Evolutionary conservation across 2,329 filamentous ascomycete species (phyloP).

Genomic region (Zymoseptoria tritici): DNA sequence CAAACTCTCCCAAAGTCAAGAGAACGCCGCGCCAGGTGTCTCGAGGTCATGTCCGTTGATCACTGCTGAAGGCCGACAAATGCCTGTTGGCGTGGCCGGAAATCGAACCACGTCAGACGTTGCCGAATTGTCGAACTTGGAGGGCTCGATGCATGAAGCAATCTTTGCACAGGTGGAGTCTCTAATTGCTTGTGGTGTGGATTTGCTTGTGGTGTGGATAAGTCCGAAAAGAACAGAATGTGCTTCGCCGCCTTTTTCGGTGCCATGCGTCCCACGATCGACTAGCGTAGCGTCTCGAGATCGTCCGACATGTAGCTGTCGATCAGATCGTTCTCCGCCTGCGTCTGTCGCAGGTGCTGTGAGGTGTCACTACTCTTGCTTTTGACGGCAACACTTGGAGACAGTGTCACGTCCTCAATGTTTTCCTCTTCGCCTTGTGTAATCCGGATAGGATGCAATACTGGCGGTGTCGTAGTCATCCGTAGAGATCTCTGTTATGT

Average conservation of each 20-base stretch:
- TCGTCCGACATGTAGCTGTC: slow-evolving; percentile 26
- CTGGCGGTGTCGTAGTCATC: slow-evolving; percentile 28
- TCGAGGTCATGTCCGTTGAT: slow-evolving; percentile 5
- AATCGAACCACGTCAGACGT: slow-evolving; percentile 10
- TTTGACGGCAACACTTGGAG: neutral
- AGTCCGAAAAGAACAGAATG: slow-evolving; percentile 15
- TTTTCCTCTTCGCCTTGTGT: slow-evolving; percentile 5
- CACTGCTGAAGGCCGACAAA: slow-evolving; percentile 8
- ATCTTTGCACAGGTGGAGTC: slow-evolving; percentile 12
- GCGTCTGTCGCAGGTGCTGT: slow-evolving; percentile 8
- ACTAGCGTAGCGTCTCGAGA: slow-evolving; percentile 28
- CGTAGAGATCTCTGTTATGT: slow-evolving; percentile 27
- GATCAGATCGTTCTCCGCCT: slow-evolving; percentile 20
- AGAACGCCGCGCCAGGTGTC: no score
- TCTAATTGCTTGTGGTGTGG: slow-evolving; percentile 1
- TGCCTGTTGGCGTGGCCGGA: slow-evolving; percentile 13
- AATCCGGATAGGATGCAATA: slow-evolving; percentile 19
- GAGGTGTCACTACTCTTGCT: neutral
- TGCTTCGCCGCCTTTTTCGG: slow-evolving; percentile 1
- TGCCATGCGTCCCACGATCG: slow-evolving; percentile 12
- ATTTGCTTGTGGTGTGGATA: neutral
- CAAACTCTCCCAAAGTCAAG: no score
- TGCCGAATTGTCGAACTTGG: neutral
- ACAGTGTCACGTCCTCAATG: slow-evolving; percentile 2
- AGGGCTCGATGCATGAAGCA: slow-evolving; percentile 5